Base-by-base conservation (phyloP, 805 yeast species). In the Lachancea dasiensis region DNA sequence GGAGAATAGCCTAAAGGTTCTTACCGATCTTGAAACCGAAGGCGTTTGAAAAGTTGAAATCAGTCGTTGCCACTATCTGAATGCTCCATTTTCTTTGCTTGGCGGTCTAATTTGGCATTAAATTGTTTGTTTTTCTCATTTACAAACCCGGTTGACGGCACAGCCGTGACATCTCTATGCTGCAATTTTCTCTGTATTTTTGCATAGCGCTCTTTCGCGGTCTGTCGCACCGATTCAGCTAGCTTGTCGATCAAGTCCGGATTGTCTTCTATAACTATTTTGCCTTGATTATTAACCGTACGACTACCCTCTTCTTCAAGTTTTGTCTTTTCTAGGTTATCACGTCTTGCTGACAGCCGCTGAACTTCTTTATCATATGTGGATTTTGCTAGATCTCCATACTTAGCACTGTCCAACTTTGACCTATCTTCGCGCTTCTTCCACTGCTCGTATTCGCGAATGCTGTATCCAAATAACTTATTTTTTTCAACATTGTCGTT, bases 1-100 rank as follows among this genome's bases (percentile, higher is more conserved):
- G 34, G 72, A 72, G 45, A 45, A 56, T 1, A 63, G 72, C 46
- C 64, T 73, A 31, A 68, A 66, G 45, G 66, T 65, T 20, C 57
- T 77, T 36, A 46, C 45, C 16, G 51, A 46, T 21, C 43, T 56
- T 20, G 59, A 56, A 27, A 38, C 32, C 26, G 49, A 49, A 28
- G 37, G 31, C 27, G 36, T 23, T 27, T 33, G n/a, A n/a, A n/a
- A n/a, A n/a, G n/a, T 27, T 11, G 31, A 32, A 27, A 27, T 9
- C 27, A 42, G 13, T 24, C 26, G 21, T n/a, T 18, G 15, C 30
- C 7, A 6, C 14, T 15, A 17, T 18, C n/a, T 10, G 23, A 24
- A 5, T 30, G 33, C 15, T 39, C 39, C 27, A 10, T 5, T 15
- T 27, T 35, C 32, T 30, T 46, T 30, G 43, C 32, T 34, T 53